Percentiles rank a stretch among this genome's conserved stretches.
Evolutionary conservation across 192 early-diverging fungal genomes (phyloP).

Genomic region (Rhizophlyctis rosea): DNA sequence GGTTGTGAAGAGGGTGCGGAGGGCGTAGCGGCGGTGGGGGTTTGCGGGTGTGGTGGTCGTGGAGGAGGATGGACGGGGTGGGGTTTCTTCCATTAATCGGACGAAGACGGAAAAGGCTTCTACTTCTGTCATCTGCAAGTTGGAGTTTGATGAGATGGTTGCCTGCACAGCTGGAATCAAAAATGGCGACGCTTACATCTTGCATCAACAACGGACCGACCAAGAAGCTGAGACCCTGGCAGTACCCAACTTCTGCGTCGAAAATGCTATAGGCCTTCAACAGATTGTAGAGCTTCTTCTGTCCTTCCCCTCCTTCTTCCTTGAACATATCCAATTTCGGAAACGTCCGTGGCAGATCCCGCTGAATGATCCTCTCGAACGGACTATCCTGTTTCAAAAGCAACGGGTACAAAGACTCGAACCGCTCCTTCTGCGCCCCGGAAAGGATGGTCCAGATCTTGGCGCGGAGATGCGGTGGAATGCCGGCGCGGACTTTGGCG

Average conservation of each 20-base stretch:
- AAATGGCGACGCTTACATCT: slow-evolving; percentile 54
- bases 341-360: slow-evolving; percentile 87
- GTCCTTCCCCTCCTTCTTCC: slow-evolving; percentile 74
- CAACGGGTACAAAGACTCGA: slow-evolving; percentile 66
- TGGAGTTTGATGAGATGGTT: not conserved
- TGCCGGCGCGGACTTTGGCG: slow-evolving; percentile 70
- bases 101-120: slow-evolving; percentile 90
- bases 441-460: slow-evolving; percentile 85
- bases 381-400: slow-evolving; percentile 63
- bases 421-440: slow-evolving; percentile 64
- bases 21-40: slow-evolving; percentile 51
- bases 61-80: not conserved
- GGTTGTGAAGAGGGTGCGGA: slow-evolving; percentile 85
- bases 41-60: slow-evolving; percentile 9
- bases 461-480: slow-evolving; percentile 76
- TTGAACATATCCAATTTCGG: slow-evolving; percentile 80
- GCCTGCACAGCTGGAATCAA: no score
- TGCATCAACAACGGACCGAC: slow-evolving; percentile 80
- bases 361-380: slow-evolving; percentile 70
- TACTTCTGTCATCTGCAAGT: slow-evolving; percentile 76
- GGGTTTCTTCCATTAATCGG: slow-evolving; percentile 70
- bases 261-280: slow-evolving; percentile 87
- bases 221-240: slow-evolving; percentile 88
- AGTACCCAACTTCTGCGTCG: slow-evolving; percentile 91
- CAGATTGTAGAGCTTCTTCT: slow-evolving; percentile 79